Conservation (phyloP, 768 basidiomycete genomes). For the Trametes cingulata region DNA sequence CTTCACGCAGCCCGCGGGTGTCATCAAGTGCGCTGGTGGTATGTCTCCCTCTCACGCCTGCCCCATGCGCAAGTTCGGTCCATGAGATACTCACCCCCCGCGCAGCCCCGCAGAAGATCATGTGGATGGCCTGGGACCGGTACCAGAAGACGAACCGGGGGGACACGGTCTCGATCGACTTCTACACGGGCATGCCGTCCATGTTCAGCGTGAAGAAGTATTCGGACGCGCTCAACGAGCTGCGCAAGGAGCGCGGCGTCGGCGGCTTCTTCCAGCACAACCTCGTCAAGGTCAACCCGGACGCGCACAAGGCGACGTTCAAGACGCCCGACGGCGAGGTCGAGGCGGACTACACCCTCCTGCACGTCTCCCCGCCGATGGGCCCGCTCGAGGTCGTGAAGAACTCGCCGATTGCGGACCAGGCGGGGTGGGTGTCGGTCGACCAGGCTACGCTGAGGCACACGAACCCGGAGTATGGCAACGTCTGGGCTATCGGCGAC, state of each 20-base stretch:
- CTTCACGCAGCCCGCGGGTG: conserved; percentile 92
- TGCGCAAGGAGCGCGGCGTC: conserved; percentile 79
- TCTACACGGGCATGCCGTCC: conserved; percentile 88
- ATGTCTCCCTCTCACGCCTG: too few species aligned
- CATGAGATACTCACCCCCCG: neutral
- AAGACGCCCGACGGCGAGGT: conserved; percentile 70
- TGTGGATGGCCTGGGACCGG: conserved; percentile 96
- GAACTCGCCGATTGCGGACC: conserved; percentile 74
- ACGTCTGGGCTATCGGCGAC: conserved; percentile 92
- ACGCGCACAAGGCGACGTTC: conserved; percentile 82
- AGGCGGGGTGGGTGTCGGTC: conserved; percentile 88
- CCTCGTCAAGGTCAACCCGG: conserved; percentile 69
- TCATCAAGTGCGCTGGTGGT: conserved; percentile 95
- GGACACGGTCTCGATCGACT: conserved; percentile 64
- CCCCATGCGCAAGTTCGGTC: too few species aligned
- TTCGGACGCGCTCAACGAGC: conserved; percentile 76
- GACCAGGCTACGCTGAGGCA: conserved; percentile 81
- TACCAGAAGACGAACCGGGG: conserved; percentile 61
- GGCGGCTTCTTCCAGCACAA: conserved; percentile 84
- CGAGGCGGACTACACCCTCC: conserved; percentile 74
- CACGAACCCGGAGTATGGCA: conserved; percentile 73
- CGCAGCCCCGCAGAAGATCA: conserved; percentile 84
- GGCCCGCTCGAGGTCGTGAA: conserved; percentile 84
- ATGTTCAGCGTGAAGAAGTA: conserved; percentile 99
- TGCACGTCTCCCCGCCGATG: conserved; percentile 93